Evolutionary conservation across 1,284 basidiomycete genomes (phyloP).

Genomic region (Microbotryomycetes sp.): DNA sequence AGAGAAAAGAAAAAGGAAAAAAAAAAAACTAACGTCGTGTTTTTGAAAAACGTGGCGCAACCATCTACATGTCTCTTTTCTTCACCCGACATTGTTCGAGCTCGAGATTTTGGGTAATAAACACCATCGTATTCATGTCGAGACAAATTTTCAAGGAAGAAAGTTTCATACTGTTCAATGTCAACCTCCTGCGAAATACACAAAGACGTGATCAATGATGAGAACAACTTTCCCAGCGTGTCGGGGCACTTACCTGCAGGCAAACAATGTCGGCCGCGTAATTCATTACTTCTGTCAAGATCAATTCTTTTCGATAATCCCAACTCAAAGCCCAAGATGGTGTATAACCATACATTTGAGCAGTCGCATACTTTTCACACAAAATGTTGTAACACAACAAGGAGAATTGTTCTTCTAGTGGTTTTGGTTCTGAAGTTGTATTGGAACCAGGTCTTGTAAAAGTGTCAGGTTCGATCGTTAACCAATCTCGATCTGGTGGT

Average conservation of each 20-base stretch:
- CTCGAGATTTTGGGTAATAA: slow-evolving; percentile 88
- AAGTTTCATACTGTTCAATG: slow-evolving; percentile 87
- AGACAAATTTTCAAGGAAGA: slow-evolving; percentile 71
- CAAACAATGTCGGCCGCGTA: slow-evolving; percentile 87
- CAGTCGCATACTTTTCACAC: slow-evolving; percentile 84
- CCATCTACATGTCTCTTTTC: slow-evolving; percentile 89
- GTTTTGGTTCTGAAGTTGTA: slow-evolving; percentile 41
- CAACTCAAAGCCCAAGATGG: slow-evolving; percentile 92
- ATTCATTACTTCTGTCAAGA: slow-evolving; percentile 76
- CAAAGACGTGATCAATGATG: slow-evolving; percentile 1
- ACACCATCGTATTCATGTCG: slow-evolving; percentile 83
- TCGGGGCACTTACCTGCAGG: slow-evolving; percentile 53
- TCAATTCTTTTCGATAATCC: slow-evolving; percentile 88
- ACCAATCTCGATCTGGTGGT: slow-evolving; percentile 80
- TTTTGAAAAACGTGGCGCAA: slow-evolving; percentile 94
- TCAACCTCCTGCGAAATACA: slow-evolving; percentile 64
- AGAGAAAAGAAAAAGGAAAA: background rate
- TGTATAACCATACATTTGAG: slow-evolving; percentile 90
- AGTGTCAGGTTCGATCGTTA: slow-evolving; percentile 50
- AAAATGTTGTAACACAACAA: slow-evolving; percentile 92
- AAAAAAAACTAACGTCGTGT: slow-evolving; percentile 60
- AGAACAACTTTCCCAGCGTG: background rate
- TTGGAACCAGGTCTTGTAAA: slow-evolving; percentile 14
- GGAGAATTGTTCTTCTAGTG: slow-evolving; percentile 58
- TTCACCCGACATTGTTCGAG: slow-evolving; percentile 83